A percentile compares a stretch with the other conserved stretches of the same genome.
Conservation (phyloP, 2,329 filamentous ascomycete species). For the Alternaria viburni region DNA sequence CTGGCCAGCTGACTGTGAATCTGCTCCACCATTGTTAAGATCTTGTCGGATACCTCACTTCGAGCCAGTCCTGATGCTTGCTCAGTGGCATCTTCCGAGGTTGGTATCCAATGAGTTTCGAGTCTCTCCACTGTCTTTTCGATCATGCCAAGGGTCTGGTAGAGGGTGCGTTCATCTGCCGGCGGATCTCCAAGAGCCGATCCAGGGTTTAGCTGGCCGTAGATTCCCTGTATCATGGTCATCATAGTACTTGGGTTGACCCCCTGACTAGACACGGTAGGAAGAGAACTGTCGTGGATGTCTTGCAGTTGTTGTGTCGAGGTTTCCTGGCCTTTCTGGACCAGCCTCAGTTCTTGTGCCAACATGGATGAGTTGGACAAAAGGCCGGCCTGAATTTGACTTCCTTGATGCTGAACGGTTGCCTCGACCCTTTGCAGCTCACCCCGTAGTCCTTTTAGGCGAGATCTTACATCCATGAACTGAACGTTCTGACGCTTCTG, state of each 20-base stretch:
- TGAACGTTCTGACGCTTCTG: background rate
- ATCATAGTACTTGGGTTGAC: background rate
- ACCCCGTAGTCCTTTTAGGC: background rate
- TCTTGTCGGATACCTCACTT: background rate
- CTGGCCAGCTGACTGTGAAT: background rate
- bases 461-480: background rate
- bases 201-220: background rate
- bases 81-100: background rate
- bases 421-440: background rate
- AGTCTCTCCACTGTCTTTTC: background rate
- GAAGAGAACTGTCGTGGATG: background rate
- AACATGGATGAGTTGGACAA: background rate
- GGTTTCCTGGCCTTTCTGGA: background rate
- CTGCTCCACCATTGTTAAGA: background rate
- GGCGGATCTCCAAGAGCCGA: background rate
- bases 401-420: background rate
- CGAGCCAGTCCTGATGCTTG: background rate
- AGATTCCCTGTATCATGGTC: background rate
- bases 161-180: background rate
- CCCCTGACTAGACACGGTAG: background rate
- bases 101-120: background rate
- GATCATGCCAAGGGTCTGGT: background rate
- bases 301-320: background rate
- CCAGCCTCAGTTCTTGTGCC: background rate
- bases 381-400: background rate